Base-by-base conservation (phyloP, 768 basidiomycete species). In the Termitomyces sp. region DNA sequence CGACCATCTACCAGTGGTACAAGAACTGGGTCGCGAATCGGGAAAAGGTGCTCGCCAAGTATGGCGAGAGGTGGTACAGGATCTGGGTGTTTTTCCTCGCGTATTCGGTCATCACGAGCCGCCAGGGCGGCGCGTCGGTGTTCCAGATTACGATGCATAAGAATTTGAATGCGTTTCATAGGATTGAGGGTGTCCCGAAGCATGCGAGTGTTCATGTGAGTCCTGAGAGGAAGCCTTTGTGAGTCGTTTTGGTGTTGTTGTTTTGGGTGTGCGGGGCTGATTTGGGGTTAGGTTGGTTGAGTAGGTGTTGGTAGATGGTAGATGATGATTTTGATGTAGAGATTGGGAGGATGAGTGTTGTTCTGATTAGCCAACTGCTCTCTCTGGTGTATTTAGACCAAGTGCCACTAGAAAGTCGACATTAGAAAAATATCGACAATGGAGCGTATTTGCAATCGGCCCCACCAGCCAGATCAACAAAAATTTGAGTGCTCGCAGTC, bases 111-210 rank as follows among this genome's bases (percentile, higher is more conserved):
- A 97, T 99, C 64, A 81, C 78, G 3, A 58, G 51, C 60, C 87
- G 90, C 28, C 92, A 98, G 79, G 97, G 97, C 35, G 79, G 87
- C 13, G 85, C 90, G 7, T 91, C 93, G 0, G 89, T 98, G 43
- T 99, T 96, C 90, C 95, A 98, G 76, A 84, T 99, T 68, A 98
- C 95, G 5, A 74, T 95, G 60, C 96, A 98, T 80, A 99, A 99
- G 79, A 99, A 98, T 79, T 75, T 98, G 62, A 98, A 98, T 68
- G 92, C 87, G 0, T 98, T 87, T 78, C 94, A 93, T 68, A 90
- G 97, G 59, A 82, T 97, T 65, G 84, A 89, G 45, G 94, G 92
- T 32, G 84, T 96, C 28, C 75, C 81, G 18, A 90, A 82, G 65
- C 96, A 98, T 66, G 77, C 78, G n/a, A 88, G 87, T 8, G 87